Evolutionary conservation across 2,329 filamentous ascomycete species (phyloP).

Genomic region (Ascochyta viciae-villosae): DNA sequence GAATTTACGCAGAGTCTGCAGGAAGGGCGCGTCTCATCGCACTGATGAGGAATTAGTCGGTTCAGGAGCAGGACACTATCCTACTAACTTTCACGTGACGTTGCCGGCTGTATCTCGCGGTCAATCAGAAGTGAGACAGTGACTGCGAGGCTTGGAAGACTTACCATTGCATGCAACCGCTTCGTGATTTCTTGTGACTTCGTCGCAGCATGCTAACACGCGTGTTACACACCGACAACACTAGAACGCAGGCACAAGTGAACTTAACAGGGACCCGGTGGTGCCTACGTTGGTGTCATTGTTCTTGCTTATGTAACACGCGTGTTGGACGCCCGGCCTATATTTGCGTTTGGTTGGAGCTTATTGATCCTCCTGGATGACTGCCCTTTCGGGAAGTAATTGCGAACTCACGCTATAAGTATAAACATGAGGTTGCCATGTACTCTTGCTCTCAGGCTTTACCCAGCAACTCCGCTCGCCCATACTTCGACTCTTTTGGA

Average conservation of each 20-base stretch:
- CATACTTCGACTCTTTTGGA: no score
- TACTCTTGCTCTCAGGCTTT: no score
- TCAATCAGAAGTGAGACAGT: no score
- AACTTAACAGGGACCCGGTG: neutral
- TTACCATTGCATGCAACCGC: constrained; percentile 29
- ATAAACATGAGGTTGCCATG: no score
- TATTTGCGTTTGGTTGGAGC: no score
- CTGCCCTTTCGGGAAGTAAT: no score
- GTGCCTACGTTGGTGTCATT: neutral
- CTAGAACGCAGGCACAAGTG: neutral
- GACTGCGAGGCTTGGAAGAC: neutral
- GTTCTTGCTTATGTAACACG: constrained; percentile 22
- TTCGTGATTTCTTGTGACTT: constrained; percentile 32
- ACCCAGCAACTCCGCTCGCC: no score
- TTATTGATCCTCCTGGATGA: neutral
- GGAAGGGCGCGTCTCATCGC: constrained; percentile 28
- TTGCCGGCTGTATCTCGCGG: constrained; percentile 19
- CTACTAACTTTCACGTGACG: constrained; percentile 27
- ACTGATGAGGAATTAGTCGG: constrained; percentile 6
- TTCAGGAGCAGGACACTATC: neutral
- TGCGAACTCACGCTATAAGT: no score
- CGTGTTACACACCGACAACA: constrained; percentile 15
- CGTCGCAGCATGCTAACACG: constrained; percentile 29
- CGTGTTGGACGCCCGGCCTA: constrained; percentile 5
- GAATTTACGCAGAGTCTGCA: constrained; percentile 29